Percentiles rank a stretch among this genome's conserved stretches.
phyloP scores from a whole-genome alignment of 2,329 filamentous ascomycete species.

The Stemphylium beticola region DNA sequence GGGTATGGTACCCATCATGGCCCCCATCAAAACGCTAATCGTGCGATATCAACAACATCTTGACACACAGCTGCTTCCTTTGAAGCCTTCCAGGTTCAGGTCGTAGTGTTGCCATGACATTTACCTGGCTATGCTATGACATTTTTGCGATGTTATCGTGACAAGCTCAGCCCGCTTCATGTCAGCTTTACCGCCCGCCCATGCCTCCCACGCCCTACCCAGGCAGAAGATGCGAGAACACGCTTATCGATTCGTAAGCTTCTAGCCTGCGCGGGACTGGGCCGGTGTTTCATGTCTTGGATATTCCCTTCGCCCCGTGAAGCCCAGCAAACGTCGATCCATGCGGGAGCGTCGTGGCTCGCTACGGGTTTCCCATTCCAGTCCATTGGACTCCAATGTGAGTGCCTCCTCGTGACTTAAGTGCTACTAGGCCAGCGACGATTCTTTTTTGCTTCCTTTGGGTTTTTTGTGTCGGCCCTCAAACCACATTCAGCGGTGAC shows the following conservation, averaged over 20 bases:
- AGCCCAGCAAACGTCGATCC: slow-evolving; percentile 14
- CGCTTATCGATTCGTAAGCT: slow-evolving; percentile 45
- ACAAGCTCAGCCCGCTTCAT: slow-evolving; percentile 19
- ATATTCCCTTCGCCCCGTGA: background rate
- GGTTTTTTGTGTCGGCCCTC: background rate
- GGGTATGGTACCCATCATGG: slow-evolving; percentile 7
- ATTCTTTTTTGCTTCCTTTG: background rate
- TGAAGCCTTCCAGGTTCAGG: background rate
- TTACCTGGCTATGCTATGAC: slow-evolving; percentile 5
- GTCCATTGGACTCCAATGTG: background rate
- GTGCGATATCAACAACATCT: background rate
- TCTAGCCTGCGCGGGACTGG: slow-evolving; percentile 24
- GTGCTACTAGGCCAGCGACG: background rate
- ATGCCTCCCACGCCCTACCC: slow-evolving; percentile 9
- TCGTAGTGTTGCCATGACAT: background rate
- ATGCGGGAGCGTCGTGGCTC: slow-evolving; percentile 3
- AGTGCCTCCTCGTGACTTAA: background rate
- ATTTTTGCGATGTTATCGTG: slow-evolving; percentile 11
- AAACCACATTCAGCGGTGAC: background rate
- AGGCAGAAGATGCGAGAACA: slow-evolving; percentile 15
- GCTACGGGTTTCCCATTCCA: slow-evolving; percentile 10
- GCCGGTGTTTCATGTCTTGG: slow-evolving; percentile 37
- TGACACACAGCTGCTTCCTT: background rate
- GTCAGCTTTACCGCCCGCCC: slow-evolving; percentile 23
- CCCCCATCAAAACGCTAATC: slow-evolving; percentile 3